Percentiles rank a stretch among this genome's conserved stretches.
Evolutionary conservation across 192 early-diverging fungal species (phyloP).

Genomic region (Dissophora ornata): DNA sequence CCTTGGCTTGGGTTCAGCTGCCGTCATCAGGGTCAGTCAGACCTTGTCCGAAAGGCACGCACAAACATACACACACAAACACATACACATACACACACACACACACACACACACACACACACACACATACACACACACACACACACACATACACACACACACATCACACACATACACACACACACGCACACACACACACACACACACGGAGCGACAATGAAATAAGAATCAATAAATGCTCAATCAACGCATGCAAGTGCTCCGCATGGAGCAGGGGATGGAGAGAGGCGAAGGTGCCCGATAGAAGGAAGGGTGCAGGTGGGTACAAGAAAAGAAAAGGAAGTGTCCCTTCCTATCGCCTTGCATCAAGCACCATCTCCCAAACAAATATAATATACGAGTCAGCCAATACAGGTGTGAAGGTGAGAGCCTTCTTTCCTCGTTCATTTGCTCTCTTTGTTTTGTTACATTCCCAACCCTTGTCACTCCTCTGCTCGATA

Average conservation of each 20-base stretch:
- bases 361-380: neutral
- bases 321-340: neutral
- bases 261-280: no score
- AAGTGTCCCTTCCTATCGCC: neutral
- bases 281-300: neutral
- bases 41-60: no score
- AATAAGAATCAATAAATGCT: no score
- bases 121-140: no score
- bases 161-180: no score
- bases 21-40: neutral
- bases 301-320: neutral
- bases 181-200: no score
- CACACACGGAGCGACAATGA: no score
- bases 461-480: neutral
- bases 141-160: no score
- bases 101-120: no score
- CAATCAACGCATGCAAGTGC: no score
- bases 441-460: neutral
- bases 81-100: no score
- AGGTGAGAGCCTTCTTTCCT: neutral
- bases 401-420: neutral
- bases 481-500: neutral
- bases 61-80: no score
- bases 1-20: neutral
- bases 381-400: neutral